Percentiles rank a stretch among this genome's conserved stretches.
Conservation (phyloP, 225 moss, liverwort and hornwort species). For the Polytrichum commune region DNA sequence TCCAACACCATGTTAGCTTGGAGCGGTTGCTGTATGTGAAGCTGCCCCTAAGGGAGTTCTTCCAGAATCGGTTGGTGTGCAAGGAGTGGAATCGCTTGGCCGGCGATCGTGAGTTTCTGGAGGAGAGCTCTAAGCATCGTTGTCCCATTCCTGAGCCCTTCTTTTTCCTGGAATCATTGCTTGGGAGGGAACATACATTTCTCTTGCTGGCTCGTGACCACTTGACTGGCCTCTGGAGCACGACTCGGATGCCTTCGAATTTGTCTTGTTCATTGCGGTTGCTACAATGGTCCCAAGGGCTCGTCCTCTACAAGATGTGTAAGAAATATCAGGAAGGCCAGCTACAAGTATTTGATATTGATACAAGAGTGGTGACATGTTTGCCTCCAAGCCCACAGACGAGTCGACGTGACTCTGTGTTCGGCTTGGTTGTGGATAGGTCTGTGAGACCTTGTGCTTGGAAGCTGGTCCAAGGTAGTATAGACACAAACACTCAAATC, state of each 20-base stretch:
- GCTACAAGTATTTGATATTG: neutral
- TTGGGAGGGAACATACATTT: neutral
- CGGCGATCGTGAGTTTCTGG: conserved; percentile 16
- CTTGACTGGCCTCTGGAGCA: conserved; percentile 2
- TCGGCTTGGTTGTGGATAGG: conserved; percentile 18
- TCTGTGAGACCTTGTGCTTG: conserved; percentile 7
- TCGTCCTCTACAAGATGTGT: neutral
- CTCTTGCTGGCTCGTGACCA: conserved; percentile 5
- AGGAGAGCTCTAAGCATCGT: neutral
- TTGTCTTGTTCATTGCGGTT: neutral
- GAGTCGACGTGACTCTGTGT: neutral
- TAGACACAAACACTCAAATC: conserved; percentile 6
- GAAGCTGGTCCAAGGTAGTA: conserved; percentile 14
- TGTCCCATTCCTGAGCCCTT: conserved; percentile 13
- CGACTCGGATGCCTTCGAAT: neutral
- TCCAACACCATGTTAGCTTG: conserved; percentile 12
- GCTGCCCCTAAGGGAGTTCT: conserved; percentile 16
- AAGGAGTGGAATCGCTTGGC: conserved; percentile 27
- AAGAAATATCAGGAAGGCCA: neutral
- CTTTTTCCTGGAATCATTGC: neutral
- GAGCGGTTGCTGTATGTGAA: conserved; percentile 5
- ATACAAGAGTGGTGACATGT: neutral
- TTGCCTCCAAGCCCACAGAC: conserved; percentile 1
- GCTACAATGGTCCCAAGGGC: neutral
- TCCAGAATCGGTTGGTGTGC: conserved; percentile 20